Base-by-base conservation (phyloP, 768 basidiomycete species). In the Xanthoconium stramineum region DNA sequence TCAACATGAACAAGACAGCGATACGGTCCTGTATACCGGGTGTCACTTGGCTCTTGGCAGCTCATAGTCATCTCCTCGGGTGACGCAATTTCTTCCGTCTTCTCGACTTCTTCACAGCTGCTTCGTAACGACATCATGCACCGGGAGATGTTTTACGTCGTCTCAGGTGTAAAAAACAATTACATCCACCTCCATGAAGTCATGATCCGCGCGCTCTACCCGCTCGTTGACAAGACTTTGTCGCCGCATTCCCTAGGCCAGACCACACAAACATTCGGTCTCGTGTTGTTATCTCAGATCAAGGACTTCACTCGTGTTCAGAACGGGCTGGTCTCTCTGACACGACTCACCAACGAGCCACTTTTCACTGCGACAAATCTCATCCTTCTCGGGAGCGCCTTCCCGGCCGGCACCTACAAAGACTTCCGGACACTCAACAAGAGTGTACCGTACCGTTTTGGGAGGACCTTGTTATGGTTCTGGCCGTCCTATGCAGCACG, bases 181-280 rank as follows among this genome's bases (percentile, higher is more conserved):
- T 57, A 46, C 10, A 17, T 37, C 10, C 8, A 39, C 17, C 48
- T 69, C 5, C 56, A 65, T 28, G 33, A 50, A 24, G 55, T 65
- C 42, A 60, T 67, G 60, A 46, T 60, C n/a, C 57, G 29, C 36
- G 39, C 56, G 6, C 60, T 69, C 30, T 67, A 55, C 15, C 68
- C 68, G 1, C 53, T 68, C 1, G 40, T 68, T 17, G 67, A 65
- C 47, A 67, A 20, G 44, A 14, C 32, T 5, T 48, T 68, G 29
- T 65, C 67, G 0, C 57, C 24, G 5, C 59, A 47, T 29, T 50
- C 49, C 2, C 32, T 68, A 12, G 57, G 39, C n/a, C 44, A 61
- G 14, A 55, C 63, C 12, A 59, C 58, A 1, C 54, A 43, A 6
- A 6, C 32, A 0, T 63, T 67, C n/a, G 61, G 65, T 12, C 46